Conservation (phyloP, 169 alveolate genomes). For the Eimeria mitis region DNA sequence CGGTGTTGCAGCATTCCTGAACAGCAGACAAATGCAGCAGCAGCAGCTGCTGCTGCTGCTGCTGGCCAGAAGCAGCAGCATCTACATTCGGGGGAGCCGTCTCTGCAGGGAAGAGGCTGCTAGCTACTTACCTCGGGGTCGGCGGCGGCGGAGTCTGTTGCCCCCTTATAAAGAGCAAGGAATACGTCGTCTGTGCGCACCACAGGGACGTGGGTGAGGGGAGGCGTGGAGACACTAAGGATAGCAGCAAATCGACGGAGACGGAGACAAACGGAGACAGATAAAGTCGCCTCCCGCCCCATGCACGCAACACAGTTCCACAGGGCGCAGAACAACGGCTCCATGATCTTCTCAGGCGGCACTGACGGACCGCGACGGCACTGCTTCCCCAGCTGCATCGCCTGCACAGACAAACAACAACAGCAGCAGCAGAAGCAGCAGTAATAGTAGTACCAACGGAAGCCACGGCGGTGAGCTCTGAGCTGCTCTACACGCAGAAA, state of each 20-base stretch:
- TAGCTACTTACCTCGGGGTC: background rate
- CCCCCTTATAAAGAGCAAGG: constrained; percentile 34
- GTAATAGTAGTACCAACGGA: background rate
- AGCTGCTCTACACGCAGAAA: background rate
- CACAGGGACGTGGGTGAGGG: constrained; percentile 5
- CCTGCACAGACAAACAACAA: constrained; percentile 29
- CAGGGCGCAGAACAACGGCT: constrained; percentile 44
- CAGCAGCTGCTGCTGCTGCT: background rate
- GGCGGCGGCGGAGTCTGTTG: constrained; percentile 36
- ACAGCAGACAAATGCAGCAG: too few species aligned
- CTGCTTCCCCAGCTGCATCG: constrained; percentile 46
- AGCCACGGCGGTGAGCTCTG: background rate
- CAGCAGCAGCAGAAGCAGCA: background rate
- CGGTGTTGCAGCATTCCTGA: too few species aligned
- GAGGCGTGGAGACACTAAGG: constrained; percentile 43
- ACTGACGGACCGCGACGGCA: constrained; percentile 67
- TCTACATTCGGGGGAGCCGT: background rate
- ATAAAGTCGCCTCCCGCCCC: constrained; percentile 45
- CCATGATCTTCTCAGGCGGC: constrained; percentile 28
- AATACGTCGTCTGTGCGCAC: constrained; percentile 38
- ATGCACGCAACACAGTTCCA: constrained; percentile 49
- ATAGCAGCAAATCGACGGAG: constrained; percentile 64
- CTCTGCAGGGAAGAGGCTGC: background rate
- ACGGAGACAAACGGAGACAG: constrained; percentile 12
- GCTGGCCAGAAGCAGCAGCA: background rate